Base-by-base conservation (phyloP, 352 stramenopile genomes). In the Pythium biforme region DNA sequence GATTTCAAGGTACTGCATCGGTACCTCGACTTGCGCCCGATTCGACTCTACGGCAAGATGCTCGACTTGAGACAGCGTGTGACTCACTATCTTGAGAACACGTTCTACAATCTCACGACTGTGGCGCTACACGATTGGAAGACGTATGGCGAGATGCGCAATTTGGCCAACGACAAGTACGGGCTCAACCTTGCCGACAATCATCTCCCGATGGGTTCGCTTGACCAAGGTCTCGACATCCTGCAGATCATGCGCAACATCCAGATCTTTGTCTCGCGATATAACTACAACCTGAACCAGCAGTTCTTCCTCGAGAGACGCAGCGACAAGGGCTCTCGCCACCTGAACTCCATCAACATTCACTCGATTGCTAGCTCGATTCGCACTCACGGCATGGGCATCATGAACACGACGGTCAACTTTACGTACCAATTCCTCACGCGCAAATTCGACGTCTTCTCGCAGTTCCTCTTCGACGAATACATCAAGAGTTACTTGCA, bases 191-290 rank as follows among this genome's bases (percentile, higher is more conserved):
- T 98, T 12, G 74, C 83, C 15, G 94, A 98, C 63, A 96, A 97
- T 55, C 86, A 90, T 62, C 73, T 98, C 55, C 95, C 95, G 0
- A 97, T 98, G 89, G 94, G 93, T 4, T 95, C 78, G 25, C 71
- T 98, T 9, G 92, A 98, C 63, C 83, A 95, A 63, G 90, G 89
- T 10, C 66, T 98, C 31, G 93, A 98, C 70, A 91, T 98, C 47
- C 70, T 98, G 22, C 90, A 98, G 70, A 97, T 98, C 69, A 97
- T 98, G 91, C 89, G 92, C 51, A 97, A 98, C 69, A 97, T 98
- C 66, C 80, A 97, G 73, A 89, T 96, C 45, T 97, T 97, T 52
- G 88, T 95, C 14, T 78, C 78, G 20, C 72, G 81, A 15, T 97
- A 94, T 81, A 97, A 97, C 72, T 98, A 98, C 77, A 97, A 98